phyloP scores from a whole-genome alignment of 805 yeast genomes.

The Ogataea degrootiae region DNA sequence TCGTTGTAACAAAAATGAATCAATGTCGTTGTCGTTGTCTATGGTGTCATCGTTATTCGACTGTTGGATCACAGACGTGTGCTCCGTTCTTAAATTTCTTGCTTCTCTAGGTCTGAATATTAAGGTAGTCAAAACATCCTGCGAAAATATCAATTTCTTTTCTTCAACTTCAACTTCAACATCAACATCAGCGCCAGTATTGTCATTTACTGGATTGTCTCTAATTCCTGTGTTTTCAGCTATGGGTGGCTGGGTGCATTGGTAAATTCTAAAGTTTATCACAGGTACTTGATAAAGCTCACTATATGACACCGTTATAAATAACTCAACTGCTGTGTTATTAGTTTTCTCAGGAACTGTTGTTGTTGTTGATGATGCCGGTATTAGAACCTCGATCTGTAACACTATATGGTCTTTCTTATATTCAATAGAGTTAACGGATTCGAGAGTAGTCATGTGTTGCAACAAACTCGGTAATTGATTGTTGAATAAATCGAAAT shows the following conservation, averaged over 20 bases:
- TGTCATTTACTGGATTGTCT: not conserved
- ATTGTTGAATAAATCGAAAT: too few species aligned
- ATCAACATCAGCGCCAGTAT: not conserved
- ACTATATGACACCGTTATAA: slow-evolving; percentile 9
- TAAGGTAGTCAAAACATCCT: not conserved
- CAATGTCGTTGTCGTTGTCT: too few species aligned
- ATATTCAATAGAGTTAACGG: too few species aligned
- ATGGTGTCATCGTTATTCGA: too few species aligned
- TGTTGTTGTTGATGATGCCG: not conserved
- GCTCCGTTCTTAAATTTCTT: not conserved
- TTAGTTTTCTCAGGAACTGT: not conserved
- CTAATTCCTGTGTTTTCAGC: not conserved
- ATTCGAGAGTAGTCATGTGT: too few species aligned
- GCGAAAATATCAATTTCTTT: slow-evolving; percentile 10
- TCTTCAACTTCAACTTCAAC: slow-evolving; percentile 3
- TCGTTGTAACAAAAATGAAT: too few species aligned
- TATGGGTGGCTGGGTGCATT: not conserved
- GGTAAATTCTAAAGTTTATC: slow-evolving; percentile 11
- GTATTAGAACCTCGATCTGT: too few species aligned
- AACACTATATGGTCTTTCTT: too few species aligned
- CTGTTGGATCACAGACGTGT: not conserved
- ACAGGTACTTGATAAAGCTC: slow-evolving; percentile 12
- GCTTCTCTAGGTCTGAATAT: slow-evolving; percentile 1
- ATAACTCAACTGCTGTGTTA: slow-evolving; percentile 1
- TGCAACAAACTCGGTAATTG: too few species aligned